Base-by-base conservation (phyloP, 352 stramenopile species). In the Pythium myriotylum region DNA sequence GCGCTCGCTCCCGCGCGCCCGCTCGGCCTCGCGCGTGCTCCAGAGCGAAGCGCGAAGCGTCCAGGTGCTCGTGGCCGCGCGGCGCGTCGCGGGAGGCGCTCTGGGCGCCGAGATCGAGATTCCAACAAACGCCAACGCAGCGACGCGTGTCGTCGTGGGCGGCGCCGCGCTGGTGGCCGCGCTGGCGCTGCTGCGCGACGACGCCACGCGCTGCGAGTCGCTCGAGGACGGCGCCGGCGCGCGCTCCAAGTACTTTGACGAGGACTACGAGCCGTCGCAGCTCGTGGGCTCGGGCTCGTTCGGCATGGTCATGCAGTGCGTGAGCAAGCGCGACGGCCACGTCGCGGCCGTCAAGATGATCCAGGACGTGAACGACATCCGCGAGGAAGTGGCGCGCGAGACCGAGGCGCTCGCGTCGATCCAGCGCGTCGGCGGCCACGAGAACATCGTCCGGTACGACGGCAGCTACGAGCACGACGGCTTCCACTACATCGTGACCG, bases 251-350 rank as follows among this genome's bases (percentile, higher is more conserved):
- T 66, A 66, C 51, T 91, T 92, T 68, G 84, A 92, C 19, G 56
- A 72, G 4, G 77, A 88, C 37, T 92, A 89, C 41, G 81, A 92
- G 45, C 59, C 73, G 13, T 88, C 73, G 22, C 81, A 55, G 35
- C 47, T 93, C 27, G 67, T 93, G 2, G 86, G 84, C 20, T 85
- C 68, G 14, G 86, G 86, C 20, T 72, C 84, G 3, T 95, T 91
- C 61, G 86, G 86, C n/a, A 79, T 93, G 24, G 86, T 95, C 32
- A 91, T 95, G 74, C 79, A 89, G 62, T 95, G 86, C 62, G 70
- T 86, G 32, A 68, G 75, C 66, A 91, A 91, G 61, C 62, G 68
- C 9, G 77, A 87, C 62, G 76, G 82, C 29, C 72, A 65, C 12
- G 54, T 89, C 17, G 78, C 79, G 6, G 86, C 86, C 4, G 84